Percentiles rank a stretch among this genome's conserved stretches.
Evolutionary conservation across 2,329 filamentous ascomycete genomes (phyloP).

Genomic region (Orbilia quercus): DNA sequence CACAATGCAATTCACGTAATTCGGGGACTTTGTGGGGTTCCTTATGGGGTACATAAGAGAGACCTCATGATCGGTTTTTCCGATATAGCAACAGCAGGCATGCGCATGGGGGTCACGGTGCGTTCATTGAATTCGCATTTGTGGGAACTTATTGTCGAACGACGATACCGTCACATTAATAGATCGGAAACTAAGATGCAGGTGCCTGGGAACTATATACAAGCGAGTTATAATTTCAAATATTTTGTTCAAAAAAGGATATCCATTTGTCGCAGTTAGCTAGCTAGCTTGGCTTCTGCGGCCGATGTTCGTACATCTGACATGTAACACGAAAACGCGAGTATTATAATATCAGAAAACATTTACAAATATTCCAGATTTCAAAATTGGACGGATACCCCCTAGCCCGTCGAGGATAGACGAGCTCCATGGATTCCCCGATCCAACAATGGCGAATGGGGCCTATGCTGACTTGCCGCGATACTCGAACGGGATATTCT

Average conservation of each 20-base stretch:
- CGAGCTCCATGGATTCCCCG: constrained; percentile 50
- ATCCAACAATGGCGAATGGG: constrained; percentile 4
- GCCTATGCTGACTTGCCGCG: not conserved
- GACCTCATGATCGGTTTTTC: constrained; percentile 31
- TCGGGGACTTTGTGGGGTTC: constrained; percentile 33
- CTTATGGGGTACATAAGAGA: constrained; percentile 42
- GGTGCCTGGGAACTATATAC: not conserved
- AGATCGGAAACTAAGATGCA: too few species aligned
- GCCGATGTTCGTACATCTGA: not conserved
- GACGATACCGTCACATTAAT: too few species aligned
- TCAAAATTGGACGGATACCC: not conserved
- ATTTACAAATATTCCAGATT: not conserved
- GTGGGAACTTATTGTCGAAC: too few species aligned
- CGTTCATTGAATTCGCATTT: not conserved
- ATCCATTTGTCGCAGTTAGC: not conserved
- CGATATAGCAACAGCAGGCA: not conserved
- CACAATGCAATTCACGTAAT: too few species aligned
- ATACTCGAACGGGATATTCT: not conserved
- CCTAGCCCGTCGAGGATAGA: constrained; percentile 19
- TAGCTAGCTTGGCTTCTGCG: too few species aligned
- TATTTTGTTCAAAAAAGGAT: not conserved
- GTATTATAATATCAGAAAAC: not conserved
- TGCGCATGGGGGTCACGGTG: not conserved
- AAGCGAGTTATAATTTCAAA: not conserved
- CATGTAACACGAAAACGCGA: not conserved